Conservation (phyloP, 257 asterid genomes). For the Galeopsis tetrahit region DNA sequence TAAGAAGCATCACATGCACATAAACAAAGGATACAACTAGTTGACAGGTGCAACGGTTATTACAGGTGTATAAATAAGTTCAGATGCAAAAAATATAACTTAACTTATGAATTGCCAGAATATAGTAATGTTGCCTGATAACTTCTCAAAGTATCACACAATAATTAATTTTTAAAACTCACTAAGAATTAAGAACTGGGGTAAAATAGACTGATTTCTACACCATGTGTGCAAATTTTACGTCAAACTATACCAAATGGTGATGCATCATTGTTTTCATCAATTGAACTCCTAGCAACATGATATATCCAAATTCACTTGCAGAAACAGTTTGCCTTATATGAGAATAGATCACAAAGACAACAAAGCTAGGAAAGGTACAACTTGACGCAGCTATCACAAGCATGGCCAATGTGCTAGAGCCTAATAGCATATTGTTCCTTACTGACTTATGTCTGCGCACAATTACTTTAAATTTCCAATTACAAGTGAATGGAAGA, state of each 20-base stretch:
- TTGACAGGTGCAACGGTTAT: neutral
- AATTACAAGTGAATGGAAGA: neutral
- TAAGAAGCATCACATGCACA: constrained; percentile 21
- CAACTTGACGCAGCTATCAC: neutral
- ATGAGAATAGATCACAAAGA: neutral
- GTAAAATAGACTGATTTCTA: neutral
- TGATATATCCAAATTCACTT: constrained; percentile 15
- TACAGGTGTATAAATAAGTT: neutral
- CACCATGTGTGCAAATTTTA: constrained; percentile 1
- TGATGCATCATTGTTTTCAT: neutral
- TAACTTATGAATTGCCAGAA: neutral
- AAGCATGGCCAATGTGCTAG: neutral
- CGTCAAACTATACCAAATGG: neutral
- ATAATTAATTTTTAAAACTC: neutral
- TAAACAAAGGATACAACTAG: neutral
- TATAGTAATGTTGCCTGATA: constrained; percentile 3
- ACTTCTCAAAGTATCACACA: neutral
- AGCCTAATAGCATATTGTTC: constrained; percentile 6
- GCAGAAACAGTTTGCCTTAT: neutral
- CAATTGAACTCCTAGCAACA: neutral
- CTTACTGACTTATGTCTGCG: neutral
- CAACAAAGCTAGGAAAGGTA: constrained; percentile 9
- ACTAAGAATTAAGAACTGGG: neutral
- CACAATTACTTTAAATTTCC: constrained; percentile 15
- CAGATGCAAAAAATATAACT: constrained; percentile 6